Percentiles rank a stretch among this genome's conserved stretches.
Conservation (phyloP, 805 yeast genomes). For the Wickerhamomyces ciferrii region DNA sequence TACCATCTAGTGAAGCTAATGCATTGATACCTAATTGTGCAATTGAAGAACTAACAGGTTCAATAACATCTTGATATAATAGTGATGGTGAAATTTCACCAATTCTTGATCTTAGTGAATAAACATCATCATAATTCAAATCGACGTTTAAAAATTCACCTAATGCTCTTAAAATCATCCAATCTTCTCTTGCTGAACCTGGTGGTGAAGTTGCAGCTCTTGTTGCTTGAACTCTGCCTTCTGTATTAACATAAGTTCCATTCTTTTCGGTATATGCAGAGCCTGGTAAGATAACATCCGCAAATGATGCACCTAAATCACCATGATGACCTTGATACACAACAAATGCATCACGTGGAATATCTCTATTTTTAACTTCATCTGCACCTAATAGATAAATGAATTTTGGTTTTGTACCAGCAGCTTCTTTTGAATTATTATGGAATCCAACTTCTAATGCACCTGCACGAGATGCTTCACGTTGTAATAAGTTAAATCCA, state of each 20-base stretch:
- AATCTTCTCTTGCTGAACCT: slow-evolving; percentile 87
- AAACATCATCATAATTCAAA: slow-evolving; percentile 71
- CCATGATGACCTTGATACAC: slow-evolving; percentile 92
- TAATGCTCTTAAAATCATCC: slow-evolving; percentile 82
- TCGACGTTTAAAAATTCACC: slow-evolving; percentile 69
- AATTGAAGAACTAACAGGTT: slow-evolving; percentile 55
- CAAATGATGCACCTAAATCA: slow-evolving; percentile 81
- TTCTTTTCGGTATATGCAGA: slow-evolving; percentile 86
- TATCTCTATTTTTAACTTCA: slow-evolving; percentile 60
- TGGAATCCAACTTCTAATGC: slow-evolving; percentile 83
- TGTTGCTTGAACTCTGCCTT: slow-evolving; percentile 81
- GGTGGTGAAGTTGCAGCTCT: slow-evolving; percentile 87
- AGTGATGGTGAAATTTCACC: slow-evolving; percentile 79
- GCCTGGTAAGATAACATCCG: slow-evolving; percentile 84
- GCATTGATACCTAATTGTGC: slow-evolving; percentile 53
- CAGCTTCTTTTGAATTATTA: slow-evolving; percentile 27
- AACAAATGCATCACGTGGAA: slow-evolving; percentile 83
- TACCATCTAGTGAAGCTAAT: slow-evolving; percentile 29
- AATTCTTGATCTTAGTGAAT: slow-evolving; percentile 63
- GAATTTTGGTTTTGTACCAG: slow-evolving; percentile 59
- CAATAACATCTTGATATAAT: slow-evolving; percentile 68
- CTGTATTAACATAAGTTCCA: slow-evolving; percentile 83
- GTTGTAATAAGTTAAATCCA: slow-evolving; percentile 73
- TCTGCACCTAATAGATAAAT: slow-evolving; percentile 82
- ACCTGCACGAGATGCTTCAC: slow-evolving; percentile 85